Percentiles rank a stretch among this genome's conserved stretches.
Evolutionary conservation across 805 yeast species (phyloP).

Genomic region (Zygoascus ofunaensis): DNA sequence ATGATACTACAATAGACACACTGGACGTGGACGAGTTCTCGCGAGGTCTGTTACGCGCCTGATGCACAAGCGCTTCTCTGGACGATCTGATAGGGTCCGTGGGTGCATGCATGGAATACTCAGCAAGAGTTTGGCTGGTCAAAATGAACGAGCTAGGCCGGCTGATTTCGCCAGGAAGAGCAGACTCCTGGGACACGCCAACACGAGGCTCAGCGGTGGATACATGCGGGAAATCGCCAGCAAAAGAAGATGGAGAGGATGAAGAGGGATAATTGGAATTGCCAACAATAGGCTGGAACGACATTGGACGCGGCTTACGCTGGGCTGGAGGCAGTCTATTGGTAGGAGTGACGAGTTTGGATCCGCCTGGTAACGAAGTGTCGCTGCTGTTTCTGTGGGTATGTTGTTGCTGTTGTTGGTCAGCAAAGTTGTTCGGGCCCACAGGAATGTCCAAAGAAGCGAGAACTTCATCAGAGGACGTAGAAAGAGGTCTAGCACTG

Average conservation of each 20-base stretch:
- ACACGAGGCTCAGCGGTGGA: conserved; percentile 23
- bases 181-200: conserved; percentile 25
- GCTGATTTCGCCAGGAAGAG: conserved; percentile 28
- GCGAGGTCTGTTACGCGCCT: background rate
- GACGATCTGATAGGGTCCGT: background rate
- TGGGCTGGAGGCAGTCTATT: conserved; percentile 15
- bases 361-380: background rate
- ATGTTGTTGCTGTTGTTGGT: no score
- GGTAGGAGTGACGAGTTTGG: background rate
- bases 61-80: background rate
- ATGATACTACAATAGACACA: background rate
- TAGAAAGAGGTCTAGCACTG: background rate
- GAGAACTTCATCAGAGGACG: conserved; percentile 13
- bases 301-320: conserved; percentile 31
- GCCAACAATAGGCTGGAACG: conserved; percentile 26
- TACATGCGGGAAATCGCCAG: conserved; percentile 4
- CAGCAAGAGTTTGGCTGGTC: conserved; percentile 10
- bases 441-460: conserved; percentile 18
- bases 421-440: conserved; percentile 5
- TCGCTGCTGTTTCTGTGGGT: background rate
- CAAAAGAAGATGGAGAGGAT: conserved; percentile 3
- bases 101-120: background rate
- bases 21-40: background rate
- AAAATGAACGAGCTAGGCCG: conserved; percentile 21
- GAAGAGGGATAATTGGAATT: background rate